Evolutionary conservation across 192 early-diverging fungal species (phyloP).

Genomic region (Coemansia sp.): DNA sequence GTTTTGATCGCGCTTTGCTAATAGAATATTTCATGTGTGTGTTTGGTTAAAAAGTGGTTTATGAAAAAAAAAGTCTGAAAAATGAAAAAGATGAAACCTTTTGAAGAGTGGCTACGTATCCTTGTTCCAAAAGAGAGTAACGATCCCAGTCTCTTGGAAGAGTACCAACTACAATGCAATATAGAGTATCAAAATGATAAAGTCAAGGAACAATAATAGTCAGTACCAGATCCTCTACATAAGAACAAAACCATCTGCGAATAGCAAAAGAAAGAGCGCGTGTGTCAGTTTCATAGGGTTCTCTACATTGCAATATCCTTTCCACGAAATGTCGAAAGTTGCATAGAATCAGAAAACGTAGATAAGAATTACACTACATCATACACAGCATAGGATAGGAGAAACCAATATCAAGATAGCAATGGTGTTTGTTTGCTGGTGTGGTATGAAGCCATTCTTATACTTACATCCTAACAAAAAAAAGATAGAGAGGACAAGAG

Average conservation of each 20-base stretch:
- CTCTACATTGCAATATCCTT: slow-evolving; percentile 4
- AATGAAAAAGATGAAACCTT: too few relatives aligned
- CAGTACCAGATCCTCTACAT: background rate
- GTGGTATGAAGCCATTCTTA: background rate
- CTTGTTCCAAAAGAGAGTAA: too few relatives aligned
- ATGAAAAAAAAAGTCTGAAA: too few relatives aligned
- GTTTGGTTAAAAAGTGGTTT: too few relatives aligned
- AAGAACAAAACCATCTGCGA: background rate
- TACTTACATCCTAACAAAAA: slow-evolving; percentile 4
- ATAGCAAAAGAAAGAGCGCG: background rate
- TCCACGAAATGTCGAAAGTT: background rate
- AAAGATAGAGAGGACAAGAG: too few relatives aligned
- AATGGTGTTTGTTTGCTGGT: background rate
- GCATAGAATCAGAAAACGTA: slow-evolving; percentile 13
- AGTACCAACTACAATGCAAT: too few relatives aligned
- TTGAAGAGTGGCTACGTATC: too few relatives aligned
- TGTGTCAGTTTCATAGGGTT: background rate
- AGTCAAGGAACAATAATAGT: background rate
- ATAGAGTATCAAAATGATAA: too few relatives aligned
- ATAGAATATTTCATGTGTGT: too few relatives aligned
- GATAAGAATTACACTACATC: slow-evolving; percentile 14
- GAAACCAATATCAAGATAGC: background rate
- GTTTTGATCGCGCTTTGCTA: too few relatives aligned
- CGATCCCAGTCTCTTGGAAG: too few relatives aligned
- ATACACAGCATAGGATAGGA: background rate